phyloP scores from a whole-genome alignment of 2,329 filamentous ascomycete species.

The Tolypocladium album region DNA sequence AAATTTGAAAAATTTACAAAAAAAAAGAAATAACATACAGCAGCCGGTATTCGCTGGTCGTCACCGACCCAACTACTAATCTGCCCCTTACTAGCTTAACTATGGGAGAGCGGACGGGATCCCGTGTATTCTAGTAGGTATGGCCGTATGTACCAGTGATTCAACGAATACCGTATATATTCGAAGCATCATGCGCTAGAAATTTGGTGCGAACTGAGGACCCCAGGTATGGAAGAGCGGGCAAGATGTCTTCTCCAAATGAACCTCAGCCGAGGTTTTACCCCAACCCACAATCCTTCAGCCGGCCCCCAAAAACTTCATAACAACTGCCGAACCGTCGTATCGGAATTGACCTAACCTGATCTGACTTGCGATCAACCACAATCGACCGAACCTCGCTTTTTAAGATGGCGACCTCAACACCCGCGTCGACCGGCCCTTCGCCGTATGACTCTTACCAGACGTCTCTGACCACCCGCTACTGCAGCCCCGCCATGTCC shows the following conservation, averaged over 20 bases:
- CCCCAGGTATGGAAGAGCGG: too few species aligned
- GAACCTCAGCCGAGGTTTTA: too few species aligned
- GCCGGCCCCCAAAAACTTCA: too few species aligned
- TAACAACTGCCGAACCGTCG: too few species aligned
- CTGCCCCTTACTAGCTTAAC: neutral
- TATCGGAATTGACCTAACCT: too few species aligned
- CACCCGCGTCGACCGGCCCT: neutral
- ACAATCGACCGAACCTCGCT: too few species aligned
- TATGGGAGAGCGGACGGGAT: neutral
- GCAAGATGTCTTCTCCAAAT: too few species aligned
- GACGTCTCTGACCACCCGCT: slow-evolving; percentile 61
- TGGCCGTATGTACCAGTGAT: neutral
- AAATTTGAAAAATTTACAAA: neutral
- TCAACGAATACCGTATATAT: too few species aligned
- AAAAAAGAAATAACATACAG: neutral
- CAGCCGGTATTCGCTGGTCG: neutral
- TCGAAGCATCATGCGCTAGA: too few species aligned
- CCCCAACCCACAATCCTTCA: too few species aligned
- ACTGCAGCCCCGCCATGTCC: slow-evolving; percentile 65
- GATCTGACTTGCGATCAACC: too few species aligned
- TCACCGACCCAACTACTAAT: neutral
- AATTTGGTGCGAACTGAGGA: too few species aligned
- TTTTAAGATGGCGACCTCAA: neutral
- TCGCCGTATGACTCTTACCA: slow-evolving; percentile 30
- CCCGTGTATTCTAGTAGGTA: neutral